Evolutionary conservation across 805 yeast species (phyloP).

Genomic region (Candida coleopterorum): DNA sequence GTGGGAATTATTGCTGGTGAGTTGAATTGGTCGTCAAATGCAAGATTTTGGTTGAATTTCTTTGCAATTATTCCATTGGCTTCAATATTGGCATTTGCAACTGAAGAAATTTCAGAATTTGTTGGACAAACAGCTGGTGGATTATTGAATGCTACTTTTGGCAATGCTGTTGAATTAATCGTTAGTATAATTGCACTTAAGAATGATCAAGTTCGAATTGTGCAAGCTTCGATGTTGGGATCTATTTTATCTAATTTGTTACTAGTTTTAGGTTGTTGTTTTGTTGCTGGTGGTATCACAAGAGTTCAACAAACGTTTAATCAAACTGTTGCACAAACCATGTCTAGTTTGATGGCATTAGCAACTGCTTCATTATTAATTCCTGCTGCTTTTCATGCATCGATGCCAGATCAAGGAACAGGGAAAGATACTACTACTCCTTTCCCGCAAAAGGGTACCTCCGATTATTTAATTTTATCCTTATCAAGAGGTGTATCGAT

Average conservation of each 20-base stretch:
- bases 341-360: constrained; percentile 89
- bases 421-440: constrained; percentile 21
- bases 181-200: constrained; percentile 86
- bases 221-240: constrained; percentile 97
- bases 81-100: constrained; percentile 82
- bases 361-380: constrained; percentile 84
- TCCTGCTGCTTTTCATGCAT: constrained; percentile 94
- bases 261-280: constrained; percentile 92
- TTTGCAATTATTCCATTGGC: constrained; percentile 91
- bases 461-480: constrained; percentile 52
- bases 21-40: constrained; percentile 48
- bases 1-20: constrained; percentile 74
- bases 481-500: constrained; percentile 85
- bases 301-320: constrained; percentile 84
- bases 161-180: constrained; percentile 95
- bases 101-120: constrained; percentile 84
- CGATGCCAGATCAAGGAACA: constrained; percentile 48
- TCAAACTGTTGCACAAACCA: constrained; percentile 96
- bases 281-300: constrained; percentile 86
- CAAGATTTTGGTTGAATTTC: constrained; percentile 71
- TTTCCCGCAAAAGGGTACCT: constrained; percentile 36
- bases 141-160: constrained; percentile 91
- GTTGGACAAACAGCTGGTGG: constrained; percentile 95
- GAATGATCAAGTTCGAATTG: constrained; percentile 86
- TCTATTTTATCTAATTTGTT: constrained; percentile 84